phyloP scores from a whole-genome alignment of 495 filamentous ascomycete species.

The Penicillium turbatum region DNA sequence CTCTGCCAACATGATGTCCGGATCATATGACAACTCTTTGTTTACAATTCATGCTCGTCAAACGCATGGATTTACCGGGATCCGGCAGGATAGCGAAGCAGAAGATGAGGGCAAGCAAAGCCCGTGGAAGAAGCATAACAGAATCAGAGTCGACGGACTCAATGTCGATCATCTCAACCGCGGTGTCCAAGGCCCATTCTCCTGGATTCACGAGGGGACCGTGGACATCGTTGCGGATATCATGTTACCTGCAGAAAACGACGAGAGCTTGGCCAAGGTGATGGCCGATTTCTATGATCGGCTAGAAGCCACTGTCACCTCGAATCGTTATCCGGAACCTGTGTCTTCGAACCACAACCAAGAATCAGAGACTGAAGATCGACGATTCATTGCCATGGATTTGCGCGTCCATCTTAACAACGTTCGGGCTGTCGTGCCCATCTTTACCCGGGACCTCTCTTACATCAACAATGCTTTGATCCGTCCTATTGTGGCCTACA shows the following conservation, averaged over 20 bases:
- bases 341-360: slow-evolving; percentile 5
- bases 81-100: slow-evolving; percentile 47
- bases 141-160: slow-evolving; percentile 85
- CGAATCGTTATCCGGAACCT: slow-evolving; percentile 50
- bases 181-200: slow-evolving; percentile 89
- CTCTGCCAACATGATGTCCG: slow-evolving; percentile 91
- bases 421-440: slow-evolving; percentile 81
- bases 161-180: slow-evolving; percentile 96
- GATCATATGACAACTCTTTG: slow-evolving; percentile 89
- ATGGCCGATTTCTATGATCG: slow-evolving; percentile 92
- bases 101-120: slow-evolving; percentile 47
- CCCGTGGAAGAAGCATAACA: slow-evolving; percentile 88
- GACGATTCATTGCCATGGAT: slow-evolving; percentile 82
- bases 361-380: slow-evolving; percentile 40
- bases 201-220: slow-evolving; percentile 94
- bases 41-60: slow-evolving; percentile 97
- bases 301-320: slow-evolving; percentile 84
- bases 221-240: slow-evolving; percentile 96
- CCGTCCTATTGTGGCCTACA: slow-evolving; percentile 96
- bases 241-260: slow-evolving; percentile 80
- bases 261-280: slow-evolving; percentile 84
- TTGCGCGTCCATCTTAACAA: slow-evolving; percentile 87
- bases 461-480: slow-evolving; percentile 96
- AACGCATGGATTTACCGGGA: slow-evolving; percentile 64
- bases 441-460: slow-evolving; percentile 84